Conservation (phyloP, 169 alveolate genomes). For the Miamiensis avidus region DNA sequence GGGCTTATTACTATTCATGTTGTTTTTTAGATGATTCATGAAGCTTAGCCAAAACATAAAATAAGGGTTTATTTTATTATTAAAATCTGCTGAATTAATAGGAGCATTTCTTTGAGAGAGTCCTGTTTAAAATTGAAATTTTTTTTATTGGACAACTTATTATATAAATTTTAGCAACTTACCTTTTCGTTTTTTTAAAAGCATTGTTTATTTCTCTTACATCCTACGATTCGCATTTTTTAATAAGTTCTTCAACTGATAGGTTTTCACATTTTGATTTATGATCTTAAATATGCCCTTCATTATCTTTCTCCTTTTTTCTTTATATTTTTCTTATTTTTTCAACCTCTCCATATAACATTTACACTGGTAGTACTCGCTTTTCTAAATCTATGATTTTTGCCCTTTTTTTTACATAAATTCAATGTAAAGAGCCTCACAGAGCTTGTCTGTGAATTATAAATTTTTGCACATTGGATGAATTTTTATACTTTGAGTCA, state of each 20-base stretch:
- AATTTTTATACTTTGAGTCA: background rate
- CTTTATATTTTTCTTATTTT: background rate
- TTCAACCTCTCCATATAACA: no score
- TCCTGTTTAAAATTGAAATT: no score
- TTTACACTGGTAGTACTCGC: background rate
- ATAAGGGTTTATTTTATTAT: no score
- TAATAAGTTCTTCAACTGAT: background rate
- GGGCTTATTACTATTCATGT: no score
- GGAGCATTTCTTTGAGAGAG: no score
- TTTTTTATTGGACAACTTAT: no score
- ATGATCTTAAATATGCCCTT: background rate
- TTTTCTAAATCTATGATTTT: background rate
- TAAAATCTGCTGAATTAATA: no score
- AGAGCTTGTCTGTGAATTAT: background rate
- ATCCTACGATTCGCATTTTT: background rate
- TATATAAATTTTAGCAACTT: no score
- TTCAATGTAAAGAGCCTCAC: background rate
- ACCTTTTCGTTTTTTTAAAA: background rate
- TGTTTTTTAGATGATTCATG: no score
- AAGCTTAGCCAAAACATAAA: no score
- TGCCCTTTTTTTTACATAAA: no score
- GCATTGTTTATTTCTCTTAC: background rate
- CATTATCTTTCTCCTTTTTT: background rate
- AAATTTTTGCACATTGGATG: background rate
- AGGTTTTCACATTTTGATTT: background rate